phyloP scores from a whole-genome alignment of 371 early-diverging fungal genomes.

The Fennellomyces sp. region DNA sequence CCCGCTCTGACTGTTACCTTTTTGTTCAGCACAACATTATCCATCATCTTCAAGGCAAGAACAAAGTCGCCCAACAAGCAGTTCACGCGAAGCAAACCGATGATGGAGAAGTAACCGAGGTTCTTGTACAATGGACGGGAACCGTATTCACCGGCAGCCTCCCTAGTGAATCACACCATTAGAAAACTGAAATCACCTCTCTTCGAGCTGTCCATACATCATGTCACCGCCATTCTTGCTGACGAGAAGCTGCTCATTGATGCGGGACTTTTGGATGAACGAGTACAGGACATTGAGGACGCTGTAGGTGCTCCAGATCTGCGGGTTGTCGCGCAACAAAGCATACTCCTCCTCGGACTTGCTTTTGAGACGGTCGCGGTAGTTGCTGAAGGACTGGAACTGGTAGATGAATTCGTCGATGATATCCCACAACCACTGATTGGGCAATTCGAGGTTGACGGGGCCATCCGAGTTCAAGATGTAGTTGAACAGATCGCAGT shows the following conservation, averaged over 20 bases:
- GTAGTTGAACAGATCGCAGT: constrained; percentile 95
- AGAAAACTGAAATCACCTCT: background rate
- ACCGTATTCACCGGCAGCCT: constrained; percentile 81
- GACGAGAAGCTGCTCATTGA: constrained; percentile 89
- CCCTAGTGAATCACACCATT: constrained; percentile 25
- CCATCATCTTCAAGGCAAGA: constrained; percentile 93
- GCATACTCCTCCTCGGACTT: constrained; percentile 84
- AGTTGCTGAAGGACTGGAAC: constrained; percentile 96
- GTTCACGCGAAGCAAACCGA: constrained; percentile 93
- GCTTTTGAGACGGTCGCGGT: constrained; percentile 83
- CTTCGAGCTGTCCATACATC: constrained; percentile 36
- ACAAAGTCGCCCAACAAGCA: constrained; percentile 94
- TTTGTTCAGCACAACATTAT: constrained; percentile 91
- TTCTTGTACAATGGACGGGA: constrained; percentile 87
- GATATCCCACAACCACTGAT: constrained; percentile 98
- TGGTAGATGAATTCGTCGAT: constrained; percentile 98
- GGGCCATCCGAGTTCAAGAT: constrained; percentile 88
- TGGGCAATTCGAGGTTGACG: constrained; percentile 89
- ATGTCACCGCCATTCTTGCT: constrained; percentile 90
- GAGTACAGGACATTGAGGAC: constrained; percentile 95
- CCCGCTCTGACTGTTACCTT: constrained; percentile 48
- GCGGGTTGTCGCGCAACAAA: constrained; percentile 79
- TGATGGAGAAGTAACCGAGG: constrained; percentile 95
- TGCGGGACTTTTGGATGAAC: constrained; percentile 90
- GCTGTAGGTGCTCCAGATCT: constrained; percentile 94